Conservation (phyloP, 2,329 filamentous ascomycete genomes). For the Aciculosporium take region DNA sequence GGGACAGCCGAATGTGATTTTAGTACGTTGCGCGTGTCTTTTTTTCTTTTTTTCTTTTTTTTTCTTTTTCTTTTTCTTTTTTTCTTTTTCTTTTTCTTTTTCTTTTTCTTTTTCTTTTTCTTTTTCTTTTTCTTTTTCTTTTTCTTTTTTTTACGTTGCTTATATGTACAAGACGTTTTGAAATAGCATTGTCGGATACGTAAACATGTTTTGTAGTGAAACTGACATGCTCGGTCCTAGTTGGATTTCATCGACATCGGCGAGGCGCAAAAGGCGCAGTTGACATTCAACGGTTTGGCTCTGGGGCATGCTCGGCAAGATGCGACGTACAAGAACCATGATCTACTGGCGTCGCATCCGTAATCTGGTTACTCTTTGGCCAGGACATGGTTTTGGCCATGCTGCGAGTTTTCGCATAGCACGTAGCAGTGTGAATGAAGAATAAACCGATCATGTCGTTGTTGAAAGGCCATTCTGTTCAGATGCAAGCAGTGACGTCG, state of each 20-base stretch:
- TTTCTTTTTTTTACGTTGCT: neutral
- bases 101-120: neutral
- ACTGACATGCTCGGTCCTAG: constrained; percentile 14
- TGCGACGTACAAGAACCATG: neutral
- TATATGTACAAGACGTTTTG: neutral
- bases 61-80: neutral
- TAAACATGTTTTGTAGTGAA: too few species aligned
- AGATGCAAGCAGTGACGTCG: neutral
- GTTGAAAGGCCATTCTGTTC: too few species aligned
- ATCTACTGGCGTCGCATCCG: neutral
- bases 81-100: neutral
- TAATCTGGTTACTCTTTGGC: neutral
- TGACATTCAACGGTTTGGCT: constrained; percentile 23
- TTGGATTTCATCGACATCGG: constrained; percentile 29
- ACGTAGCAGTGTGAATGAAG: neutral
- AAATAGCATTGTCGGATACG: too few species aligned
- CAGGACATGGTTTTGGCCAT: neutral
- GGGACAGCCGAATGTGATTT: constrained; percentile 17
- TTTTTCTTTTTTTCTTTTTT: neutral
- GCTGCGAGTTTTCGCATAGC: neutral
- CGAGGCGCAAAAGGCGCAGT: constrained; percentile 24
- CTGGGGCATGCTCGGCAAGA: neutral
- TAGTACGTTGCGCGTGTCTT: too few species aligned
- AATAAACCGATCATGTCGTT: neutral
- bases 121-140: neutral